Evolutionary conservation across 345 rosid species (phyloP).

Genomic region (Balakata baccata): DNA sequence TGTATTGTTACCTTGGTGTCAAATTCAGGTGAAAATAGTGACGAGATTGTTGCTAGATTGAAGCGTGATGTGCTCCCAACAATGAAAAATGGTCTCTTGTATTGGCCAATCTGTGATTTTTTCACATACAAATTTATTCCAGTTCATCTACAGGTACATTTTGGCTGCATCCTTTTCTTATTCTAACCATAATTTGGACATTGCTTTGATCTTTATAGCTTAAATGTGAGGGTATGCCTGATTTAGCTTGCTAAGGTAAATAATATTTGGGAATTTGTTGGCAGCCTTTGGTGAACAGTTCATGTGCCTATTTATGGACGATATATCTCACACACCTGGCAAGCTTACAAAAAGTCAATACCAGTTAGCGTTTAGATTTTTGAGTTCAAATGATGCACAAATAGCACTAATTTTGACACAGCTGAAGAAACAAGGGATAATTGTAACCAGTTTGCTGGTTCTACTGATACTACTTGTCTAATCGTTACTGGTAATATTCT

Average conservation of each 20-base stretch:
- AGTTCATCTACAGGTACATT: constrained; percentile 54
- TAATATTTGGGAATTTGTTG: constrained; percentile 19
- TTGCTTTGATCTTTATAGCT: not conserved
- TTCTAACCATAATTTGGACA: not conserved
- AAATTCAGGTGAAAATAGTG: constrained; percentile 49
- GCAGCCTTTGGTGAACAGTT: constrained; percentile 66
- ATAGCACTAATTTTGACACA: not conserved
- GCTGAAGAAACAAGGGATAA: not conserved
- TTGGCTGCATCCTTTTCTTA: not conserved
- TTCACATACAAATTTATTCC: constrained; percentile 50
- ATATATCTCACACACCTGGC: constrained; percentile 68
- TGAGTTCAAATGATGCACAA: not conserved
- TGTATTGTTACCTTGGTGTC: not conserved
- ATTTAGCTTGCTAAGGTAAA: not conserved
- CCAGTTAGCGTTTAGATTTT: constrained; percentile 9
- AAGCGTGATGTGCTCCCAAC: constrained; percentile 67
- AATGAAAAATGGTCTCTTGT: constrained; percentile 47
- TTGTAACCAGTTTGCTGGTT: not conserved
- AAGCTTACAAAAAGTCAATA: constrained; percentile 46
- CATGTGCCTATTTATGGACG: constrained; percentile 62
- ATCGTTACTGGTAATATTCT: not conserved
- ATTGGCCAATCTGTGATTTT: constrained; percentile 64
- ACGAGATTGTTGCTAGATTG: constrained; percentile 55
- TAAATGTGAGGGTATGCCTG: not conserved
- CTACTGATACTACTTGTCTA: not conserved